A percentile compares a stretch with the other conserved stretches of the same genome.
These are phyloP conservation scores for Fusarium secorum DNA, from an alignment of 2,329 filamentous ascomycete genomes.

Conservation along the genomic window DNA sequence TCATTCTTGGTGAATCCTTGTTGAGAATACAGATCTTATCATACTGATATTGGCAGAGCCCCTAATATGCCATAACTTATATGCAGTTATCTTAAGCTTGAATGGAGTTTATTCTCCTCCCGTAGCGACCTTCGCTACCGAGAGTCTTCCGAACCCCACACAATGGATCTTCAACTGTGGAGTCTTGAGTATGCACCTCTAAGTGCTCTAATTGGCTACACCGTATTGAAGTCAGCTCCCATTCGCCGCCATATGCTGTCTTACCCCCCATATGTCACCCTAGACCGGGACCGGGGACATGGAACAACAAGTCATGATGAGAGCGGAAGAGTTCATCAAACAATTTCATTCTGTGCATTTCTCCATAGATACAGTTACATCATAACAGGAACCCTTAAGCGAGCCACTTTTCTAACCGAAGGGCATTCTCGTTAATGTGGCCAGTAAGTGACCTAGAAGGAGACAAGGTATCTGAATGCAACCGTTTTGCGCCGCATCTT, in stretches of 20 bases:
- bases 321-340: not conserved
- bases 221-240: not conserved
- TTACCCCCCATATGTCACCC: not conserved
- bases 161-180: not conserved
- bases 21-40: not conserved
- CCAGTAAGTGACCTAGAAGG: rapidly evolving
- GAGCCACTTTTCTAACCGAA: not conserved
- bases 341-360: not conserved
- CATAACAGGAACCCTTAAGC: not conserved
- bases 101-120: not conserved
- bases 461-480: rapidly evolving
- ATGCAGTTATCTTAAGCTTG: not conserved
- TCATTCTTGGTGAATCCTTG: rapidly evolving
- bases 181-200: rapidly evolving
- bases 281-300: not conserved
- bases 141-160: not conserved
- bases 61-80: not conserved
- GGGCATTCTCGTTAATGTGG: rapidly evolving
- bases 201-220: not conserved
- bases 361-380: not conserved
- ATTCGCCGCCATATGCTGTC: too few relatives aligned
- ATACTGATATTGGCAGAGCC: not conserved
- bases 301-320: not conserved
- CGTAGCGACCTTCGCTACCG: not conserved
- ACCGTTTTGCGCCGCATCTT: not conserved